phyloP scores from a whole-genome alignment of 495 filamentous ascomycete genomes.

The Tuber calosporum region DNA sequence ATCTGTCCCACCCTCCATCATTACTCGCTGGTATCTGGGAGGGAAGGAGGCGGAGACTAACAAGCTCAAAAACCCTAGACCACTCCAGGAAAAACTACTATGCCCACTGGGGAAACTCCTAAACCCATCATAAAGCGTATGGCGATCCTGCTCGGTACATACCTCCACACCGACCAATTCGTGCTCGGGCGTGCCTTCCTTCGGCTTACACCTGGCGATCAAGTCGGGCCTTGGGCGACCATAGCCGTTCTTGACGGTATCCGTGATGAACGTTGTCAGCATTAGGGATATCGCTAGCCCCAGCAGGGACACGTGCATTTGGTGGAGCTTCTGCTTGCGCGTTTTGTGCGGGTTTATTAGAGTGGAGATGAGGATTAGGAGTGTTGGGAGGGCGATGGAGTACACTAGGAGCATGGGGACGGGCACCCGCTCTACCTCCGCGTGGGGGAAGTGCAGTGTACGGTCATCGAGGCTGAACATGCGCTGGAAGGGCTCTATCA shows the following conservation, averaged over 20 bases:
- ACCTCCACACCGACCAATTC: constrained; percentile 64
- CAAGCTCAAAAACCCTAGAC: constrained; percentile 73
- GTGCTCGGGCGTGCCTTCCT: constrained; percentile 56
- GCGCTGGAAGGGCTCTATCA: constrained; percentile 81
- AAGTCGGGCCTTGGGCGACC: constrained; percentile 87
- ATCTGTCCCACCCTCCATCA: constrained; percentile 47
- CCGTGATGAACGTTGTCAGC: constrained; percentile 76
- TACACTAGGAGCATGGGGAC: constrained; percentile 69
- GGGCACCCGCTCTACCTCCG: constrained; percentile 74
- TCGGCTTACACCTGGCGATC: constrained; percentile 76
- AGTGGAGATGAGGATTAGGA: constrained; percentile 56
- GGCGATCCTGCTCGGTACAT: constrained; percentile 71
- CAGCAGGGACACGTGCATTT: constrained; percentile 76
- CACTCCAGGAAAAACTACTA: constrained; percentile 75
- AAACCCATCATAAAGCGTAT: constrained; percentile 85
- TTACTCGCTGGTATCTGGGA: constrained; percentile 70
- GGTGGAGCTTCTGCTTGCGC: constrained; percentile 49
- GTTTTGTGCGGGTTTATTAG: constrained; percentile 48
- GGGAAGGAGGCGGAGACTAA: constrained; percentile 46
- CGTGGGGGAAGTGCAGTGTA: constrained; percentile 77
- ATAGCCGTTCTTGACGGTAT: constrained; percentile 84
- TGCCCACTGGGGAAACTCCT: constrained; percentile 88
- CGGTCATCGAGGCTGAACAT: constrained; percentile 73
- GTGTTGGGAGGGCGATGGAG: constrained; percentile 62
- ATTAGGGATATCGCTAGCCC: constrained; percentile 69